Base-by-base conservation (phyloP, 2,329 filamentous ascomycete genomes). In the Colletotrichum sp. region DNA sequence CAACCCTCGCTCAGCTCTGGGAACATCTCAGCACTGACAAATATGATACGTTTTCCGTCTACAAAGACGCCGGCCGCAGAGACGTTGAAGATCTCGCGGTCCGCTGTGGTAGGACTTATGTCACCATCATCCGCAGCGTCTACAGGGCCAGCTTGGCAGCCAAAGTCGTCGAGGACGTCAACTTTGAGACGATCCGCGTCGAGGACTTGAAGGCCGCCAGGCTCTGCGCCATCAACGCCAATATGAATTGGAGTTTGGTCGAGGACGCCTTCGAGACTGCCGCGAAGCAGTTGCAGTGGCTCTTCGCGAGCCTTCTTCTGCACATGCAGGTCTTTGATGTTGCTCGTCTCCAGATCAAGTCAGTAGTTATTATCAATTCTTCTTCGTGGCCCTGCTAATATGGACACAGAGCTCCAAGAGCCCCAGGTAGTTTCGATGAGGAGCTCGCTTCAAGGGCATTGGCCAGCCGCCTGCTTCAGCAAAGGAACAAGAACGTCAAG, bases 391-490 rank as follows among this genome's bases (percentile, higher is more conserved):
- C n/a, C n/a, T n/a, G n/a, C 43, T 75, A 16, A 73, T 22, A 8
- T 15, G 10, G 10, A 6, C 8, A 3, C 16, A 75, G 73, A 18
- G 28, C 60, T 0, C 58, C 64, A 7, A 72, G 64, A 34, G 48
- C 56, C 15, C 73, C 73, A 10, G 73, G 73, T 8, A 75, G 69
- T 12, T 75, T 75, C 13, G 73, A 75, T 10, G 70, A 73, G n/a
- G 73, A 75, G 43, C 36, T 75, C 2, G 73, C 73, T 25, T 73
- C 64, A 15, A 72, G 73, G 43, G 64, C 70, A n/a, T 48, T 75
- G 25, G 73, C 73, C 2, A 68, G 71, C n/a, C 73, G 73, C 3
- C 48, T 75, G 2, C 34, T 75, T 16, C 25, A 27, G 15, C 18
- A 32, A 4, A 56, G 71, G 58, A 52, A 43, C 64, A 68, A 25